These are phyloP conservation scores for Venturia aucupariae DNA, from an alignment of 2,329 filamentous ascomycete species.

Conservation along the genomic window DNA sequence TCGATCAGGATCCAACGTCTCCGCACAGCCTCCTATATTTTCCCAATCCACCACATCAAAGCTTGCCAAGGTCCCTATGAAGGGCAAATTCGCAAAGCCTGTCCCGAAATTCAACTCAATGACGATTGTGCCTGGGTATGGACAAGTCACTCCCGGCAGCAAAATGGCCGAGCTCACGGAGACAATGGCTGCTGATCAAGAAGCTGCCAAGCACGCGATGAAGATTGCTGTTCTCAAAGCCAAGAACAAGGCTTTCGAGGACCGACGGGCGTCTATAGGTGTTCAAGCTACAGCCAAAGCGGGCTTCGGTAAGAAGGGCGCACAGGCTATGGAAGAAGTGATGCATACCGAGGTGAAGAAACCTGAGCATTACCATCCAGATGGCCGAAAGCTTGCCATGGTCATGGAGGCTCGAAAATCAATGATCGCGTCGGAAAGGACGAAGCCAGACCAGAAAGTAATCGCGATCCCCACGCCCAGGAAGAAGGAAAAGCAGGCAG, in stretches of 20 bases:
- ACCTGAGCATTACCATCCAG: not conserved
- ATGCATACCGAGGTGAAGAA: not conserved
- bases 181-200: not conserved
- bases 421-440: not conserved
- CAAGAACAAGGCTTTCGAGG: not conserved
- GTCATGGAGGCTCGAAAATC: not conserved
- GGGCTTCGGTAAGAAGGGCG: not conserved
- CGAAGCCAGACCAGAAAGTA: not conserved
- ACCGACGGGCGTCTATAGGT: not conserved
- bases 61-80: not conserved
- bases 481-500: not conserved
- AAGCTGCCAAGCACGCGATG: not conserved
- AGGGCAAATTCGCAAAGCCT: not conserved
- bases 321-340: not conserved
- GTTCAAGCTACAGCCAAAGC: not conserved
- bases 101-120: not conserved
- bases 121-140: not conserved
- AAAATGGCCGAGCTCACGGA: not conserved
- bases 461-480: not conserved
- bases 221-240: not conserved
- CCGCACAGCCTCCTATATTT: not conserved
- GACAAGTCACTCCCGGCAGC: not conserved
- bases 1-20: not conserved
- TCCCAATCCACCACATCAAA: not conserved
- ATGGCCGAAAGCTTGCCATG: not conserved